A percentile compares a stretch with the other conserved stretches of the same genome.
Conservation (phyloP, 2,329 filamentous ascomycete genomes). For the Macrophomina pseudophaseolina region DNA sequence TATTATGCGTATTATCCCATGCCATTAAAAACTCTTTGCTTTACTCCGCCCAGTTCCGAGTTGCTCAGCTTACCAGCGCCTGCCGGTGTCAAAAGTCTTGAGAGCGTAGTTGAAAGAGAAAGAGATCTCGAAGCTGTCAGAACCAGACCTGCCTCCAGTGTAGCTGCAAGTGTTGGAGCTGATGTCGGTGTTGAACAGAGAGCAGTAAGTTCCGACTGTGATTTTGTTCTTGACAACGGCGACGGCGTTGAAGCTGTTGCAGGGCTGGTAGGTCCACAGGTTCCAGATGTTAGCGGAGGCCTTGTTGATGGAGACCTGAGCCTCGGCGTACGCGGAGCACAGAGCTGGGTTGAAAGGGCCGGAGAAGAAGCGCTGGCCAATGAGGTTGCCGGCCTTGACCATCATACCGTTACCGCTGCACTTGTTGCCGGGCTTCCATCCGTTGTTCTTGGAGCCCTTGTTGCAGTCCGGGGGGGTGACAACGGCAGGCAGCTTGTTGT, state of each 20-base stretch:
- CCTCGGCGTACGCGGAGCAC: slow-evolving; percentile 37
- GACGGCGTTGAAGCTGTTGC: slow-evolving; percentile 43
- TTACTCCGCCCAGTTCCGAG: background rate
- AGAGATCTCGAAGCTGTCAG: background rate
- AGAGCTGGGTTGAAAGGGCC: slow-evolving; percentile 38
- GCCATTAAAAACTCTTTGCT: background rate
- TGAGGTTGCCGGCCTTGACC: slow-evolving; percentile 38
- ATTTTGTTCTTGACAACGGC: slow-evolving; percentile 35
- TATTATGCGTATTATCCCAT: background rate
- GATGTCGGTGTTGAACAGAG: slow-evolving; percentile 27
- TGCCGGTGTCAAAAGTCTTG: background rate
- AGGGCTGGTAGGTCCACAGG: slow-evolving; percentile 31
- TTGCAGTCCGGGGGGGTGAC: slow-evolving; percentile 19
- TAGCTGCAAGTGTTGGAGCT: background rate
- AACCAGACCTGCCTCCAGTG: background rate
- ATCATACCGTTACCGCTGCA: slow-evolving; percentile 36
- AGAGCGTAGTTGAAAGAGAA: slow-evolving; percentile 18
- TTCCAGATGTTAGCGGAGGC: slow-evolving; percentile 7
- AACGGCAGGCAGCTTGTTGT: slow-evolving; percentile 26
- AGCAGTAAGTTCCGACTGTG: slow-evolving; percentile 36
- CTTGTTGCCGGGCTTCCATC: slow-evolving; percentile 30
- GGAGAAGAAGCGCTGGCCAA: slow-evolving; percentile 36
- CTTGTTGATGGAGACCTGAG: slow-evolving; percentile 20
- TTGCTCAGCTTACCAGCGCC: too few species aligned
- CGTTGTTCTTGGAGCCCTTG: slow-evolving; percentile 6